Evolutionary conservation across 495 filamentous ascomycete species (phyloP).

Genomic region (Talaromyces adpressus): DNA sequence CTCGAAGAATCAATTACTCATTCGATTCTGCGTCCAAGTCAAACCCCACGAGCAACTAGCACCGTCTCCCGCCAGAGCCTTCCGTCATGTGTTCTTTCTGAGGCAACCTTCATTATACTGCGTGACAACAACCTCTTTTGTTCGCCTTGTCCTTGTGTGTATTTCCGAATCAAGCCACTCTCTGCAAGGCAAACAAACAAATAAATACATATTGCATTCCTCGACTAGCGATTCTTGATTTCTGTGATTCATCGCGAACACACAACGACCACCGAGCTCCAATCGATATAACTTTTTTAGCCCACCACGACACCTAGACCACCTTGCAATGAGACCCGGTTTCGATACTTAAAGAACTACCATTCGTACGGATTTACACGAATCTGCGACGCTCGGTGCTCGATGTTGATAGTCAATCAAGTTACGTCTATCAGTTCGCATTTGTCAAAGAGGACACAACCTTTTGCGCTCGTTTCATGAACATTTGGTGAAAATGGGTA

Average conservation of each 20-base stretch:
- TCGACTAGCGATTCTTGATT: background rate
- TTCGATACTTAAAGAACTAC: background rate
- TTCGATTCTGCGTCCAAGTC: background rate
- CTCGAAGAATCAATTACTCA: background rate
- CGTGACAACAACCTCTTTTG: background rate
- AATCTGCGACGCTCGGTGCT: background rate
- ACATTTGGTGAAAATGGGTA: constrained; percentile 61
- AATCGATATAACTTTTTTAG: background rate
- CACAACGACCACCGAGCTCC: background rate
- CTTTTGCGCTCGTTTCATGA: background rate
- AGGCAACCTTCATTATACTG: background rate
- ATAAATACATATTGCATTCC: background rate
- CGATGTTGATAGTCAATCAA: background rate
- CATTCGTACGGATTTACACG: background rate
- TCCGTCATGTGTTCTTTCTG: constrained; percentile 3
- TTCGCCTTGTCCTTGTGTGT: background rate
- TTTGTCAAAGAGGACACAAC: background rate
- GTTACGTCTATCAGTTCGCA: background rate
- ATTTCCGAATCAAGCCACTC: background rate
- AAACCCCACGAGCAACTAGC: background rate
- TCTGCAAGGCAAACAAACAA: background rate
- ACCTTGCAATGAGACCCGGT: background rate
- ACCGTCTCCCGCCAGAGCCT: background rate
- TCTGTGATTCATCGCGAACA: background rate
- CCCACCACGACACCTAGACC: background rate